Conservation (phyloP, 176 grass and related monocot species). For the Areca catechu region DNA sequence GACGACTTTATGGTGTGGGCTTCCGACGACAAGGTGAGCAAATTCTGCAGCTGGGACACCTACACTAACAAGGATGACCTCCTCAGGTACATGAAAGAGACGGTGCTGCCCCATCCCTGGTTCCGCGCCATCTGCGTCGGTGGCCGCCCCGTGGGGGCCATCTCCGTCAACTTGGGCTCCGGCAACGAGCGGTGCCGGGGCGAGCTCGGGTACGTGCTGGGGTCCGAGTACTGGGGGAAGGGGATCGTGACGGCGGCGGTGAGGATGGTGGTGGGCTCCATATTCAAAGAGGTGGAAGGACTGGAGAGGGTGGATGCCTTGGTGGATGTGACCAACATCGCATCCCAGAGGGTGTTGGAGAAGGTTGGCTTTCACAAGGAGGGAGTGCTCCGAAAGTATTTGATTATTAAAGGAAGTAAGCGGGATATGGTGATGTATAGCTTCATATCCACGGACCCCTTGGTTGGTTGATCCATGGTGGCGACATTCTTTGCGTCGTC, state of each 20-base stretch:
- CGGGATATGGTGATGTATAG: slow-evolving; percentile 50
- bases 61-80: slow-evolving; percentile 48
- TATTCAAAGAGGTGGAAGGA: slow-evolving; percentile 37
- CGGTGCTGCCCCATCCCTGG: slow-evolving; percentile 62
- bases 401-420: slow-evolving; percentile 21
- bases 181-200: slow-evolving; percentile 28
- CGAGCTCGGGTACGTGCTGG: slow-evolving; percentile 70
- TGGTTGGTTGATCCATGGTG: not conserved
- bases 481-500: too few relatives aligned
- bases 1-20: slow-evolving; percentile 67
- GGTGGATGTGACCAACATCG: slow-evolving; percentile 49
- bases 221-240: slow-evolving; percentile 45
- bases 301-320: slow-evolving; percentile 63
- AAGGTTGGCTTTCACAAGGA: slow-evolving; percentile 74
- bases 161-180: slow-evolving; percentile 42
- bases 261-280: slow-evolving; percentile 10
- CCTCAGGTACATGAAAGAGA: slow-evolving; percentile 39
- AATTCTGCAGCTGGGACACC: slow-evolving; percentile 45
- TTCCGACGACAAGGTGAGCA: slow-evolving; percentile 56
- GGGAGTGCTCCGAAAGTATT: slow-evolving; percentile 44
- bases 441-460: slow-evolving; percentile 42
- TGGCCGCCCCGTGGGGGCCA: slow-evolving; percentile 37
- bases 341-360: slow-evolving; percentile 75
- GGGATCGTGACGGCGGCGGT: slow-evolving; percentile 57
- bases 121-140: slow-evolving; percentile 57